Evolutionary conservation across 2,329 filamentous ascomycete genomes (phyloP).

Genomic region (Arthrobotrys megalospora): DNA sequence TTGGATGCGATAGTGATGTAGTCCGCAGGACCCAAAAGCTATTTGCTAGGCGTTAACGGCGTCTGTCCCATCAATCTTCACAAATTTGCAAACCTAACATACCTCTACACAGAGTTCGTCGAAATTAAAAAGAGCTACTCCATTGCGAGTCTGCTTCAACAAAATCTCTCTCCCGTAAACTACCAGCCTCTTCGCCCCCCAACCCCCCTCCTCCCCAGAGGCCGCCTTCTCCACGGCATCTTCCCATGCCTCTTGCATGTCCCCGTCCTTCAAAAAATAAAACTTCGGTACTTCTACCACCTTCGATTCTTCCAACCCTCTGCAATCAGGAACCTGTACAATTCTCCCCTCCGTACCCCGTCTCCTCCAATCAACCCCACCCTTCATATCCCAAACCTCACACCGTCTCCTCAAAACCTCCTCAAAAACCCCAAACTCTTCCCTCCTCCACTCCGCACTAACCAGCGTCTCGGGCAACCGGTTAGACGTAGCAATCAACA

Average conservation of each 20-base stretch:
- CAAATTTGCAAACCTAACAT: not conserved
- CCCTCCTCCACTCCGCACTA: slow-evolving; percentile 77
- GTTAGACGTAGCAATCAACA: slow-evolving; percentile 84
- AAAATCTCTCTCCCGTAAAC: slow-evolving; percentile 77
- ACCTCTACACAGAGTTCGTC: slow-evolving; percentile 73
- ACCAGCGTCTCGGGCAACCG: slow-evolving; percentile 85
- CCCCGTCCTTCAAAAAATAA: slow-evolving; percentile 42
- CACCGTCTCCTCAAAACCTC: slow-evolving; percentile 83
- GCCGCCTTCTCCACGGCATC: slow-evolving; percentile 23
- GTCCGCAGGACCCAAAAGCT: slow-evolving; percentile 80
- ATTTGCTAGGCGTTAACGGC: slow-evolving; percentile 44
- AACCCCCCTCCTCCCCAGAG: slow-evolving; percentile 63
- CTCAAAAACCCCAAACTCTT: slow-evolving; percentile 82
- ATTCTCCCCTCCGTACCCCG: slow-evolving; percentile 70
- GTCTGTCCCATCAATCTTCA: not conserved
- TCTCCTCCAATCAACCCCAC: slow-evolving; percentile 78
- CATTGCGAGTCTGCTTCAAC: slow-evolving; percentile 74
- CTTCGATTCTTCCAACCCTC: slow-evolving; percentile 54
- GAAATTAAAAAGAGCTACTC: slow-evolving; percentile 78
- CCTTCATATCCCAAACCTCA: slow-evolving; percentile 88
- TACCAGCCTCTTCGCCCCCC: slow-evolving; percentile 69
- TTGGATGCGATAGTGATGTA: slow-evolving; percentile 85
- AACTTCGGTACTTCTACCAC: slow-evolving; percentile 52
- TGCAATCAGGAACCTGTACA: slow-evolving; percentile 45
- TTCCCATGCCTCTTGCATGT: slow-evolving; percentile 52